A percentile compares a stretch with the other conserved stretches of the same genome.
These are phyloP conservation scores for Gastrodia elata DNA, from an alignment of 106 monocot genomes.

Conservation along the genomic window DNA sequence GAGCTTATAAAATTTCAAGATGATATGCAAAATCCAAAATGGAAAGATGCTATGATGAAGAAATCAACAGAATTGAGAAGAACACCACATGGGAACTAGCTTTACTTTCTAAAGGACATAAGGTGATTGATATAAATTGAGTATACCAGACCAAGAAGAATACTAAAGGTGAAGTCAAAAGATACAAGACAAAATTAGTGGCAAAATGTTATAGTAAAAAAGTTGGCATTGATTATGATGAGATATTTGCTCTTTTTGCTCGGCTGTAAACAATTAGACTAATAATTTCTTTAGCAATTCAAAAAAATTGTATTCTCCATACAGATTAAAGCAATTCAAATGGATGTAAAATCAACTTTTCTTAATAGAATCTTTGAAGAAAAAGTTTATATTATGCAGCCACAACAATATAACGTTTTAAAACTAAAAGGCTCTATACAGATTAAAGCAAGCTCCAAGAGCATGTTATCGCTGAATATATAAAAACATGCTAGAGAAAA, in stretches of 20 bases:
- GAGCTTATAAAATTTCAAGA: background rate
- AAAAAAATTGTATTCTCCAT: too few relatives aligned
- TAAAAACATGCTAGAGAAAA: background rate
- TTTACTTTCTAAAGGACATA: too few relatives aligned
- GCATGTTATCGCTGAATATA: background rate
- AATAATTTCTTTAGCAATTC: too few relatives aligned
- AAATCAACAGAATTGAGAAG: background rate
- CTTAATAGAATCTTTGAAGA: background rate
- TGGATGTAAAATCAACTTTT: too few relatives aligned
- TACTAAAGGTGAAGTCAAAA: background rate
- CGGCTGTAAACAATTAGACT: too few relatives aligned
- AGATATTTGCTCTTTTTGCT: too few relatives aligned
- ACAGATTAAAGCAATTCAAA: too few relatives aligned
- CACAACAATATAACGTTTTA: background rate
- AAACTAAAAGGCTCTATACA: background rate
- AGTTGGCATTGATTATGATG: background rate
- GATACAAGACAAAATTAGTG: background rate
- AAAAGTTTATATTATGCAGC: background rate
- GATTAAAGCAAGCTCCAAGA: background rate
- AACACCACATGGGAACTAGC: too few relatives aligned
- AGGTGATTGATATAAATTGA: too few relatives aligned
- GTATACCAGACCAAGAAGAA: background rate
- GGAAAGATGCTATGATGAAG: background rate
- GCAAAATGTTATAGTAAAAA: background rate
- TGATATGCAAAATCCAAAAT: background rate